Evolutionary conservation across 2,329 filamentous ascomycete species (phyloP).

Genomic region (Beauveria brongniartii): DNA sequence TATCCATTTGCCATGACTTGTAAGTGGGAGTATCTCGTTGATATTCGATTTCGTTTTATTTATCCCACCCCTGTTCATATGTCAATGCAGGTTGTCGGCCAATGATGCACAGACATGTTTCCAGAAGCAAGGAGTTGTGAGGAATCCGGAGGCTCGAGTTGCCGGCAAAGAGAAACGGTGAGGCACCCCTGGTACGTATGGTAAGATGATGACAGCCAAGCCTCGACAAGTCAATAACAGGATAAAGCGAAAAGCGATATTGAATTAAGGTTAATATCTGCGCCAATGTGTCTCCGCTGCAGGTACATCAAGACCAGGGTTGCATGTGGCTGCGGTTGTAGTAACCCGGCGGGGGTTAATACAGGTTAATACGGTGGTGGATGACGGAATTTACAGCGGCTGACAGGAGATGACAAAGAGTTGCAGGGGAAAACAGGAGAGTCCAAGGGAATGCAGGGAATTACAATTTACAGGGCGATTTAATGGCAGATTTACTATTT

Average conservation of each 20-base stretch:
- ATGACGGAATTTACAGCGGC: neutral
- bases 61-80: neutral
- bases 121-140: neutral
- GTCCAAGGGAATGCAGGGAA: no score
- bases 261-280: neutral
- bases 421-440: neutral
- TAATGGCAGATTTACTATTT: no score
- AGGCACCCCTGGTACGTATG: neutral
- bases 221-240: neutral
- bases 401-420: neutral
- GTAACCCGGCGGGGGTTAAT: neutral
- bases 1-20: neutral
- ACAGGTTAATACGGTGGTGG: neutral
- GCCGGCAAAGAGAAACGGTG: neutral
- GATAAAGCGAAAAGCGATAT: neutral
- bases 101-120: conserved; percentile 4
- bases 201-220: neutral
- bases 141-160: neutral
- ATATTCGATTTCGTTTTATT: neutral
- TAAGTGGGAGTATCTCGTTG: neutral
- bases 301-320: neutral
- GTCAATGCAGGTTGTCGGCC: neutral
- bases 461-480: no score
- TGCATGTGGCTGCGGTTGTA: neutral
- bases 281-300: neutral